Evolutionary conservation across 345 rosid species (phyloP), one percentile per base, ranked within the genome.

Genomic region (Abelmoschus esculentus): DNA sequence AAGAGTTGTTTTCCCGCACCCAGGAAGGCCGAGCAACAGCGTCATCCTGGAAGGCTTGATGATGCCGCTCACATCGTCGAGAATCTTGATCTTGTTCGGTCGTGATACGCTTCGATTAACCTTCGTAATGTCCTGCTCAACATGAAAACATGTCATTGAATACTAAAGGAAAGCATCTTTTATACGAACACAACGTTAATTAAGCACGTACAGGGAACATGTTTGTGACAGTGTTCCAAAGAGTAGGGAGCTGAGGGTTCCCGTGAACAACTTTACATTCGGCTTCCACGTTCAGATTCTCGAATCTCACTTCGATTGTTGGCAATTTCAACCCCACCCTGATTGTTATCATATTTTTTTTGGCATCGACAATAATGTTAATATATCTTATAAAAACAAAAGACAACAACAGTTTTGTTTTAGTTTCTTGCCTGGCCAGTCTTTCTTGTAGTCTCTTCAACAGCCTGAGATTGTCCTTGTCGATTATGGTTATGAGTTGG

Each of bases 31-130:
- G 14, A 86, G 79, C 76, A 86, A 71, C 54, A 82, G 50, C 1
- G 84, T 83, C 79, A 82, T 46, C 77, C 85, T 84, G 34, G 83
- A 79, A n/a, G 87, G 87, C 74, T 74, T 80, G 47, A 83, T 80
- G 65, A 83, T 58, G 28, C 87, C 87, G 31, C 81, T 80, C 6
- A 82, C 71, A 58, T 79, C 70, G 17, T 80, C 71, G 19, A 86
- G 75, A 47, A 86, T 82, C 17, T 66, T 60, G 8, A 72, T 70
- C 73, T 72, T 70, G 55, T 15, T 52, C 29, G 11, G 55, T 62
- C 18, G 62, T 53, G 59, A 22, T 54, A 36, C 64, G 77, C 77
- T 77, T 22, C 69, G 18, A n/a, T 28, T 34, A 46, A 50, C 29
- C 26, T 22, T 62, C 7, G n/a, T 72, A 10, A 61, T 19, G 44